Percentiles rank a stretch among this genome's conserved stretches.
These are phyloP conservation scores for Coleophoma crateriformis DNA, from an alignment of 2,329 filamentous ascomycete genomes.

Conservation along the genomic window DNA sequence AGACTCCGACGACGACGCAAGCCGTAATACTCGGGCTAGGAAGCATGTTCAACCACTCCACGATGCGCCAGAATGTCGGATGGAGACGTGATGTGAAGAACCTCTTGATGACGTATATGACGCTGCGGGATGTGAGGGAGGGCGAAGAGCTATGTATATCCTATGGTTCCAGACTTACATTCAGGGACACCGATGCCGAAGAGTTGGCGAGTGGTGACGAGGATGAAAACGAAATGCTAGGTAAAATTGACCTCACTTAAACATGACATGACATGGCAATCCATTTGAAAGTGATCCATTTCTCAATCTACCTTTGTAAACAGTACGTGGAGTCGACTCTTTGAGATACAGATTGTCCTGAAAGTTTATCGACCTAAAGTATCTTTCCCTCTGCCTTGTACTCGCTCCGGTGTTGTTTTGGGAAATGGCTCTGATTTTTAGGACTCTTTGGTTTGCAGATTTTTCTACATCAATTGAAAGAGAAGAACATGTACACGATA, in stretches of 20 bases:
- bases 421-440: too few relatives aligned
- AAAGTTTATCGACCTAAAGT: too few relatives aligned
- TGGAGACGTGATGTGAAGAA: slow-evolving; percentile 44
- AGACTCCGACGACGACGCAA: slow-evolving; percentile 33
- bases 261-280: background rate
- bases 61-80: slow-evolving; percentile 44
- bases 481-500: too few relatives aligned
- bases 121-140: slow-evolving; percentile 40
- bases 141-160: slow-evolving; percentile 49
- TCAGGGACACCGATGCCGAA: slow-evolving; percentile 27
- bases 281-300: too few relatives aligned
- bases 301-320: too few relatives aligned
- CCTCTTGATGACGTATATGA: slow-evolving; percentile 40
- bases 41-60: slow-evolving; percentile 53
- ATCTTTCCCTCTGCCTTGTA: too few relatives aligned
- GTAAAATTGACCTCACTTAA: slow-evolving; percentile 18
- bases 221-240: slow-evolving; percentile 21
- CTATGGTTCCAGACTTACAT: slow-evolving; percentile 29
- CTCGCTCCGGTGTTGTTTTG: too few relatives aligned
- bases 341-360: too few relatives aligned
- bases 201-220: slow-evolving; percentile 12
- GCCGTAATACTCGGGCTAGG: slow-evolving; percentile 49
- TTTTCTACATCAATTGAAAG: too few relatives aligned
- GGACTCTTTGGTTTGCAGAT: too few relatives aligned
- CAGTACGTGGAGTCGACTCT: too few relatives aligned